Base-by-base conservation (phyloP, 2,329 filamentous ascomycete genomes). In the Calonectria fujianensis region DNA sequence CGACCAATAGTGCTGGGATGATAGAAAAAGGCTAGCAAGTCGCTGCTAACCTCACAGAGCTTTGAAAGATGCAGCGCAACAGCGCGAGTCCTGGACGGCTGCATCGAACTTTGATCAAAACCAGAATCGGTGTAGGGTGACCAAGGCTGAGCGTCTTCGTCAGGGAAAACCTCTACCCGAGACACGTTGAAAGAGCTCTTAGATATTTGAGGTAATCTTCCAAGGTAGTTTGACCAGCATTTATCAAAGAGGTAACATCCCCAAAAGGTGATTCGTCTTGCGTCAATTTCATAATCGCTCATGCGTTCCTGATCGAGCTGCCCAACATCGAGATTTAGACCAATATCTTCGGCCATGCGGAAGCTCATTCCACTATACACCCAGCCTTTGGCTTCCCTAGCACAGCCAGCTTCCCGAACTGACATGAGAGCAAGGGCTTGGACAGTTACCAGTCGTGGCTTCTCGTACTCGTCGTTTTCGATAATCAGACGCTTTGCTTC, bases 291-390 rank as follows among this genome's bases (percentile, higher is more conserved):
- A 61, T 94, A 91, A 73, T 98, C 95, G 75, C 93, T 92, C 77
- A 96, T 89, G 35, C 88, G 85, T 66, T 90, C 88, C 73, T 87
- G 89, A 73, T 90, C 91, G 73, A 95, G 89, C 11, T 92, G 92
- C 24, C 91, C 91, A 1, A 94, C 91, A 81, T 98, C 94, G 24
- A 98, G 91, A 81, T 98, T 98, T 69, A 99, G 88, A 0, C 97
- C 97, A 76, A 99, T 91, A 81, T 99, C 97, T 83, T 94, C 94
- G 0, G 96, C 96, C 96, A 99, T 98, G 57, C 97, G 93, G 83
- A 99, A 98, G 81, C 95, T 97, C 95, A 99, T 98, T 65, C 97
- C 96, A 81, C 95, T 98, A 84, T 98, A 98, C 4, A 98, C 96
- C 97, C 97, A 99, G 1, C 97, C 97, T 84, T 97, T 98, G 50